Percentiles rank a stretch among this genome's conserved stretches.
These are phyloP conservation scores for Aspergillus felis DNA, from an alignment of 2,329 filamentous ascomycete genomes.

Conservation along the genomic window DNA sequence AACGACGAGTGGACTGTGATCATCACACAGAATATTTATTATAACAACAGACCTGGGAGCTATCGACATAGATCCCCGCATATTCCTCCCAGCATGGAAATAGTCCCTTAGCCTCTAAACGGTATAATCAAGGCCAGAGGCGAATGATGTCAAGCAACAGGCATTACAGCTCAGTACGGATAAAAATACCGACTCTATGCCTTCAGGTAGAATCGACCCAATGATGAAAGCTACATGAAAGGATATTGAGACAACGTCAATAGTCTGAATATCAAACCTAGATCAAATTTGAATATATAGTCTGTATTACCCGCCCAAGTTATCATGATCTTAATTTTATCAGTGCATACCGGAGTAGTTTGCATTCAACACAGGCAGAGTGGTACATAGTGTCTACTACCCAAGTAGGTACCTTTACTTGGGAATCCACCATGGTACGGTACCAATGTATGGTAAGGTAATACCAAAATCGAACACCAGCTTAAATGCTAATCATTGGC, in stretches of 20 bases:
- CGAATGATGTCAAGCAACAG: neutral
- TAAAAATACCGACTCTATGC: neutral
- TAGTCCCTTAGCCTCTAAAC: neutral
- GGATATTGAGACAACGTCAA: neutral
- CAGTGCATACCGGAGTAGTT: neutral
- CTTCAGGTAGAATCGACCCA: neutral
- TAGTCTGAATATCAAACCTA: neutral
- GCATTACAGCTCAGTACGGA: neutral
- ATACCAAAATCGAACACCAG: neutral
- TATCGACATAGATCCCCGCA: neutral
- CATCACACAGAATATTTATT: neutral
- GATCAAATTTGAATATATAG: neutral
- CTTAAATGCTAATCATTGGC: neutral
- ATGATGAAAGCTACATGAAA: neutral
- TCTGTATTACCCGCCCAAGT: neutral
- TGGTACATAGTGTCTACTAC: neutral
- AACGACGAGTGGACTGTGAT: neutral
- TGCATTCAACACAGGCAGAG: neutral
- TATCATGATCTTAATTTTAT: neutral
- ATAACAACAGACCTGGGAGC: neutral
- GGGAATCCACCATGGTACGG: neutral
- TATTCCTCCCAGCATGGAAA: too few species aligned
- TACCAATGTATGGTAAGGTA: neutral
- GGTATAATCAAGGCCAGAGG: neutral
- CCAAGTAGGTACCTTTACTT: neutral